Evolutionary conservation across 768 basidiomycete species (phyloP).

Genomic region (Lactarius pseudohatsudake): DNA sequence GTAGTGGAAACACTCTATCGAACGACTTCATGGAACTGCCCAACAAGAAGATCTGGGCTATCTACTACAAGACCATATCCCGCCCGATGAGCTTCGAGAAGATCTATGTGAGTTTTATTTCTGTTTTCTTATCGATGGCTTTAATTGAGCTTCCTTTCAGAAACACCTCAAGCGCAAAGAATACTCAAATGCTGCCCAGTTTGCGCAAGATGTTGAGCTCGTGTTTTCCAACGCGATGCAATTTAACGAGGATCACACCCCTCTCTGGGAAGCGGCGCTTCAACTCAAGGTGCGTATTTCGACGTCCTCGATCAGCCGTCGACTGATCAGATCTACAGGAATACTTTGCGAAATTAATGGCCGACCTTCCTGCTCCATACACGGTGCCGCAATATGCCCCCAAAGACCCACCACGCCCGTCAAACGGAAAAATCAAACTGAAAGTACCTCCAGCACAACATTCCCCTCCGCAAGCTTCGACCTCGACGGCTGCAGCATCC

Average conservation of each 20-base stretch:
- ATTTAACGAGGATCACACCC: slow-evolving; percentile 86
- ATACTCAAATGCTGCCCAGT: slow-evolving; percentile 65
- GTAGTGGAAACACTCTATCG: slow-evolving; percentile 66
- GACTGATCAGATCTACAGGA: slow-evolving; percentile 46
- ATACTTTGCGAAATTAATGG: slow-evolving; percentile 71
- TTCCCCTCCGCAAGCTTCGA: slow-evolving; percentile 31
- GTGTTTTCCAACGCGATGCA: slow-evolving; percentile 86
- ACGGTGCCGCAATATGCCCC: slow-evolving; percentile 57
- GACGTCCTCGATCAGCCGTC: slow-evolving; percentile 19
- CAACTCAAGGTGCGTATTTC: slow-evolving; percentile 54
- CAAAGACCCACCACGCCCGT: slow-evolving; percentile 44
- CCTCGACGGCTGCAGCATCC: slow-evolving; percentile 31
- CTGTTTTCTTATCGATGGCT: slow-evolving; percentile 16
- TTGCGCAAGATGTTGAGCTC: slow-evolving; percentile 84
- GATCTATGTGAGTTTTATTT: slow-evolving; percentile 59
- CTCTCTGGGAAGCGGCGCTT: slow-evolving; percentile 78
- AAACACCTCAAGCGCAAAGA: slow-evolving; percentile 79
- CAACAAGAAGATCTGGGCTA: slow-evolving; percentile 71
- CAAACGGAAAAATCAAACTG: slow-evolving; percentile 63
- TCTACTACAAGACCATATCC: slow-evolving; percentile 79
- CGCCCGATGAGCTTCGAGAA: slow-evolving; percentile 75
- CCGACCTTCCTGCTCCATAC: slow-evolving; percentile 69
- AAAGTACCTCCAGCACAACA: slow-evolving; percentile 54
- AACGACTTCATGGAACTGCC: slow-evolving; percentile 85
- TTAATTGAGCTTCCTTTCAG: slow-evolving; percentile 41